These are phyloP conservation scores for Thermothielavioides terrestris DNA, from an alignment of 495 filamentous ascomycete genomes.

Conservation along the genomic window DNA sequence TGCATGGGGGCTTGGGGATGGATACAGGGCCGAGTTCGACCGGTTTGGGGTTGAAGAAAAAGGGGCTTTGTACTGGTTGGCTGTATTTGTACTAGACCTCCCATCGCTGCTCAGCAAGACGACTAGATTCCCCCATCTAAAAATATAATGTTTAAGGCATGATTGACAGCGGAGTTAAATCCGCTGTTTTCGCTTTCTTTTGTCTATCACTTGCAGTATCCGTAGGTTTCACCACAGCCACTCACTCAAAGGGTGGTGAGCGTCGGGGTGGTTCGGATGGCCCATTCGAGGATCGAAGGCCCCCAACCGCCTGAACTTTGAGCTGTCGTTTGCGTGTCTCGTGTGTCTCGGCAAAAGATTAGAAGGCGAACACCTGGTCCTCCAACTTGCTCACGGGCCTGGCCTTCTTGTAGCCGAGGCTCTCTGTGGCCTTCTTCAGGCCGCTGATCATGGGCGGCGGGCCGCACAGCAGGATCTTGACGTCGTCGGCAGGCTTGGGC, in stretches of 20 bases:
- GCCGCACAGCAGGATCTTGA: constrained; percentile 95
- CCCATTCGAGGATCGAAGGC: no score
- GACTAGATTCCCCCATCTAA: constrained; percentile 4
- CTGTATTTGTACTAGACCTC: not conserved
- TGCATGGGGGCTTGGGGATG: not conserved
- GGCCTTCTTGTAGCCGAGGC: constrained; percentile 83
- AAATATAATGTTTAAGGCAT: not conserved
- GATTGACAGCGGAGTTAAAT: not conserved
- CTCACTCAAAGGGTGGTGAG: no score
- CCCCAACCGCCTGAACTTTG: no score
- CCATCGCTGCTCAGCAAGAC: constrained; percentile 4
- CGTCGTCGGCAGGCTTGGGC: constrained; percentile 72
- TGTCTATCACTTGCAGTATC: not conserved
- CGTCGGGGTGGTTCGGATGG: no score
- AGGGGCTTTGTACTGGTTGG: not conserved
- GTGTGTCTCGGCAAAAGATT: no score
- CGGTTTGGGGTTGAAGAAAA: not conserved
- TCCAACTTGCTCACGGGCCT: constrained; percentile 91
- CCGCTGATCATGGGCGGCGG: constrained; percentile 95
- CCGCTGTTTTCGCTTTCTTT: not conserved
- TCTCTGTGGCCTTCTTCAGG: constrained; percentile 91
- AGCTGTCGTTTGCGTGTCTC: no score
- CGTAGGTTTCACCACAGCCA: no score
- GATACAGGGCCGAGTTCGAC: no score
- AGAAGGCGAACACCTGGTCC: constrained; percentile 98